Base-by-base conservation (phyloP, 306 rosid species). In the Glycine latifolia region DNA sequence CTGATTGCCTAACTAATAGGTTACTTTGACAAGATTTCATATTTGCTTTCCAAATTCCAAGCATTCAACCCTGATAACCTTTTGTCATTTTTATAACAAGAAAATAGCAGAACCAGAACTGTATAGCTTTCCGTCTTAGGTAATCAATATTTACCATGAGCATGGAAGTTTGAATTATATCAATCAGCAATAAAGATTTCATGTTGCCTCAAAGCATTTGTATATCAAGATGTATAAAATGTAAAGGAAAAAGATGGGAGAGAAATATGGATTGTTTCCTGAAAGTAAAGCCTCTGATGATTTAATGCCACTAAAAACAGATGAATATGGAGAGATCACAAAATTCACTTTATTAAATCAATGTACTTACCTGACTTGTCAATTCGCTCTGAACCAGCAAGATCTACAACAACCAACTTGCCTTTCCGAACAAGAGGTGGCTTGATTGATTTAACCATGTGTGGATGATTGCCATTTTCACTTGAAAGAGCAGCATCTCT, bases 371-470 rank as follows among this genome's bases (percentile, higher is more conserved):
- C 99, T 89, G 99, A 96, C 87, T 96, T 96, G 61, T 93, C 94
- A 49, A 96, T 92, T 62, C 99, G 94, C 89, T 96, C 99, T 44
- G 99, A 96, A 83, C 99, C 99, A 77, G 99, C 99, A 84, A 96
- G 98, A 89, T 96, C 99, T 60, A 96, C 99, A 50, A 96, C 95
- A 52, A 96, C 92, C 87, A 96, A 81, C 84, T 93, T 96, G 67
- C 97, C 95, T 86, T 92, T 96, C 82, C 94, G 92, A 75, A 96
- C 83, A 79, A 94, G 80, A 68, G 97, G 86, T 33, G 98, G 91
- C 83, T 93, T 96, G 79, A 91, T 83, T 26, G 86, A 87, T 89
- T 96, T 96, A 48, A 81, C 86, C 86, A 74, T 58, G 71, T 87
- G 97, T 54, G 92, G 67, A 76, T 61, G 89, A 79, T 73, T 87